Evolutionary conservation across 1,284 basidiomycete genomes (phyloP).

Genomic region (Bothia castanella): DNA sequence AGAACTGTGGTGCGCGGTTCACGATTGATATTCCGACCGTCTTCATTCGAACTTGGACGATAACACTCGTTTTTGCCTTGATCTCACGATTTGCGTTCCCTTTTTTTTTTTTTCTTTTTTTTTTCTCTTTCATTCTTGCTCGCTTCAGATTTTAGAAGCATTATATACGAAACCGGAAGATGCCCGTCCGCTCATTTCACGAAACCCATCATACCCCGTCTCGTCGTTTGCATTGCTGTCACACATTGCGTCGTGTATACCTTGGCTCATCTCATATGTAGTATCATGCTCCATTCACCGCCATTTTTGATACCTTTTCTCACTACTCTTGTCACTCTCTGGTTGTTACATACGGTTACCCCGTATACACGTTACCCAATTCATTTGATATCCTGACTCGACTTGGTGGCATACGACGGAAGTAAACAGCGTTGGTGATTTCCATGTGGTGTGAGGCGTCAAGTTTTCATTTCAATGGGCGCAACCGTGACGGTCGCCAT

Average conservation of each 20-base stretch:
- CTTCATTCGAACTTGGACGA: constrained; percentile 36
- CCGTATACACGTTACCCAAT: constrained; percentile 36
- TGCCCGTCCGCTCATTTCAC: constrained; percentile 34
- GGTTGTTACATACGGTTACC: constrained; percentile 37
- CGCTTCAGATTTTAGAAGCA: constrained; percentile 27
- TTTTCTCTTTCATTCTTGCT: constrained; percentile 25
- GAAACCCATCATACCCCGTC: constrained; percentile 33
- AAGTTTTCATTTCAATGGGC: constrained; percentile 27
- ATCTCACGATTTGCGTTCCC: constrained; percentile 31
- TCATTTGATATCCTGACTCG: constrained; percentile 32
- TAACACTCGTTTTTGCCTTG: constrained; percentile 28
- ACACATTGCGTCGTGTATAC: constrained; percentile 35
- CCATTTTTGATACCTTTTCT: constrained; percentile 35
- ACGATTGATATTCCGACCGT: constrained; percentile 32
- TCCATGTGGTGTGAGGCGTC: constrained; percentile 20
- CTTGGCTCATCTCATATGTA: constrained; percentile 35
- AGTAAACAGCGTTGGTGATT: constrained; percentile 8
- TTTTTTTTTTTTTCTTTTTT: constrained; percentile 10
- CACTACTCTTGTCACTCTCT: constrained; percentile 18
- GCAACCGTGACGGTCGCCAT: constrained; percentile 17
- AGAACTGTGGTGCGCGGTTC: constrained; percentile 31
- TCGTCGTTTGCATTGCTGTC: constrained; percentile 38
- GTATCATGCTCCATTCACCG: constrained; percentile 35
- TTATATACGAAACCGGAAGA: constrained; percentile 37
- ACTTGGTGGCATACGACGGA: constrained; percentile 16